Evolutionary conservation across 2,329 filamentous ascomycete species (phyloP).

Genomic region (Calonectria pseudoturangicola): DNA sequence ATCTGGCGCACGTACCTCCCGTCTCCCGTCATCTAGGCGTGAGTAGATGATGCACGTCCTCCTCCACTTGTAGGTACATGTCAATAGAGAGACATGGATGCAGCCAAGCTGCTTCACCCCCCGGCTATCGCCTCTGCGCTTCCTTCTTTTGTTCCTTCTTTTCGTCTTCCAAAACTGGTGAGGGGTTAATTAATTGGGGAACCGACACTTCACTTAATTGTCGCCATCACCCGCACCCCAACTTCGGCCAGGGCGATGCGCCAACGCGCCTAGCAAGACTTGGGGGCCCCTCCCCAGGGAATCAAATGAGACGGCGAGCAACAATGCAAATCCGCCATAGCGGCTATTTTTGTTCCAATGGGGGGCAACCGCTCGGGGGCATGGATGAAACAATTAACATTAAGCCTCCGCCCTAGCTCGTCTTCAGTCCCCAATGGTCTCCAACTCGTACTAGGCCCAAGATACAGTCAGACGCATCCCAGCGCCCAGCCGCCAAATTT

Average conservation of each 20-base stretch:
- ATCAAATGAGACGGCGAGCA: conserved; percentile 47
- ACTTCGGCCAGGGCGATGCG: conserved; percentile 53
- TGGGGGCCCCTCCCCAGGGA: conserved; percentile 38
- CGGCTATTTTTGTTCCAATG: conserved; percentile 46
- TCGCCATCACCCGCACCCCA: conserved; percentile 49
- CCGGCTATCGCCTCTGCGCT: neutral
- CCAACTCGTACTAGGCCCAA: conserved; percentile 26
- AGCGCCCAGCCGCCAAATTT: conserved; percentile 34
- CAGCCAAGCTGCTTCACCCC: conserved; percentile 12
- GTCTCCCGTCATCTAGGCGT: conserved; percentile 31
- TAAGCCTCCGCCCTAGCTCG: conserved; percentile 45
- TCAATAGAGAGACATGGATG: conserved; percentile 28
- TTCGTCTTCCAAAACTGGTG: neutral
- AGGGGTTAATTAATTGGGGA: conserved; percentile 11
- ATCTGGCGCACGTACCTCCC: conserved; percentile 43
- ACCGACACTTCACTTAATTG: conserved; percentile 22
- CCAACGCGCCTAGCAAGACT: conserved; percentile 41
- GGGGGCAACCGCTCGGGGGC: conserved; percentile 45
- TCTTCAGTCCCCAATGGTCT: conserved; percentile 16
- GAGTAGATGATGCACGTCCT: conserved; percentile 38
- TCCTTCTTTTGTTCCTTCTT: neutral
- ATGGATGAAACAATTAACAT: conserved; percentile 53
- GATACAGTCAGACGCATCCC: conserved; percentile 42
- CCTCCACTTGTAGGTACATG: conserved; percentile 23
- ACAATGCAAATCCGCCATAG: conserved; percentile 43